Base-by-base conservation (phyloP, 1,139 yeast species). In the Spencermartinsiella ligniputridi region DNA sequence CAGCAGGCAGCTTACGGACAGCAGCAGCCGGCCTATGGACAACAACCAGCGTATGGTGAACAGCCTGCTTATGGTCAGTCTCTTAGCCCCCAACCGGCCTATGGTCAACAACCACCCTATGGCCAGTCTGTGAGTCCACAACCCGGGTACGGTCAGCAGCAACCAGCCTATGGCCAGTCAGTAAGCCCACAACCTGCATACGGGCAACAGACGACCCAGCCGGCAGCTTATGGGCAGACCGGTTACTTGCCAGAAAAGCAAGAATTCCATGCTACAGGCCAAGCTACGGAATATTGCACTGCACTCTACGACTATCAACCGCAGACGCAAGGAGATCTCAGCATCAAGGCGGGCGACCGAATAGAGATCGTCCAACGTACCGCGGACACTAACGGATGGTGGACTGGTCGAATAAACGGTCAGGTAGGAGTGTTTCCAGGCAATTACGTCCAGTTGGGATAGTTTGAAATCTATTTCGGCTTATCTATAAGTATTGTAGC, bases 391-490 rank as follows among this genome's bases (percentile, higher is more conserved):
- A 88, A 88, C 58, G 97, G 96, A 2, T 92, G 98, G 98, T 92
- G 98, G 98, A 87, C 96, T 1, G 98, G 98, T n/a, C 71, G 74
- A 44, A 71, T 78, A 55, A 87, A 89, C 57, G 97, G 97, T 9
- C 83, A 75, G 50, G 81, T 82, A 45, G 98, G 98, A 44, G 86
- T 82, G 5, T 92, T 92, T 72, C 98, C 98, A 3, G 97, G 97
- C 13, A 92, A 90, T 64, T 92, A 92, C 60, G 97, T 92, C 29
- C 90, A 85, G 62, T 66, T 85, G n/a, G 58, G 63, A 19, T 58
- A 48, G n/a, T n/a, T n/a, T n/a, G 25, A 22, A 22, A 22, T 22
- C 9, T 22, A 22, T 22, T n/a, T n/a, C n/a, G n/a, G n/a, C n/a
- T n/a, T n/a, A n/a, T n/a, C n/a, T n/a, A n/a, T n/a, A n/a, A n/a